These are phyloP conservation scores for Suillus spraguei DNA, from an alignment of 768 basidiomycete genomes.

Conservation along the genomic window DNA sequence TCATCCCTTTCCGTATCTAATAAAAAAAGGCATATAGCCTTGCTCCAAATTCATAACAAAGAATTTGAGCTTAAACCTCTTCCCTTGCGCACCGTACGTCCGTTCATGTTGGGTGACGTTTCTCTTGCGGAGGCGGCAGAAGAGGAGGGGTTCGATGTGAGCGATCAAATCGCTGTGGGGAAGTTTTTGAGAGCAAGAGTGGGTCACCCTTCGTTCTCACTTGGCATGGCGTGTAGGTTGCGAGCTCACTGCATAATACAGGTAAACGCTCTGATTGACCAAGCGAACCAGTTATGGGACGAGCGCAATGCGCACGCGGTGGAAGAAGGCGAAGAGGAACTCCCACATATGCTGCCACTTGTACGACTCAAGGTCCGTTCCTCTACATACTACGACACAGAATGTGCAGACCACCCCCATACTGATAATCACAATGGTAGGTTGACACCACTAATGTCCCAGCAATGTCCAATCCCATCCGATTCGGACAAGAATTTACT, in stretches of 20 bases:
- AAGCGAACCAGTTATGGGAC: conserved; percentile 79
- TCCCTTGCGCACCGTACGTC: conserved; percentile 87
- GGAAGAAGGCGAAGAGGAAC: conserved; percentile 61
- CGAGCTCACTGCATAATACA: conserved; percentile 31
- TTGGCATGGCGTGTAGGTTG: neutral
- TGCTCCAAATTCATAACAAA: conserved; percentile 86
- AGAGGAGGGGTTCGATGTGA: conserved; percentile 72
- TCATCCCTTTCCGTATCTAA: neutral
- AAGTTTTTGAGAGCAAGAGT: conserved; percentile 80
- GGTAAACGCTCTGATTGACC: conserved; percentile 79
- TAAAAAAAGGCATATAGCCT: conserved; percentile 87
- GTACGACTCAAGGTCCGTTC: conserved; percentile 75
- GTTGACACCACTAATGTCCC: conserved; percentile 91
- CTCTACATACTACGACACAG: neutral
- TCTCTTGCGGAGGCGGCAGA: conserved; percentile 76
- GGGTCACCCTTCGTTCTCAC: conserved; percentile 8
- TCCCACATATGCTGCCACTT: conserved; percentile 80
- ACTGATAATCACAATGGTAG: conserved; percentile 32
- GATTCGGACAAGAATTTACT: conserved; percentile 95
- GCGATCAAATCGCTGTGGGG: conserved; percentile 80
- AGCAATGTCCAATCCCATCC: conserved; percentile 93
- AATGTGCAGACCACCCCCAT: conserved; percentile 9
- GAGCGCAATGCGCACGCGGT: conserved; percentile 66
- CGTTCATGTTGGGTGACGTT: conserved; percentile 89
- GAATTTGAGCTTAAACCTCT: conserved; percentile 87